Evolutionary conservation across 164 flowering plant genomes (phyloP).

Genomic region (Magnolia sinica): DNA sequence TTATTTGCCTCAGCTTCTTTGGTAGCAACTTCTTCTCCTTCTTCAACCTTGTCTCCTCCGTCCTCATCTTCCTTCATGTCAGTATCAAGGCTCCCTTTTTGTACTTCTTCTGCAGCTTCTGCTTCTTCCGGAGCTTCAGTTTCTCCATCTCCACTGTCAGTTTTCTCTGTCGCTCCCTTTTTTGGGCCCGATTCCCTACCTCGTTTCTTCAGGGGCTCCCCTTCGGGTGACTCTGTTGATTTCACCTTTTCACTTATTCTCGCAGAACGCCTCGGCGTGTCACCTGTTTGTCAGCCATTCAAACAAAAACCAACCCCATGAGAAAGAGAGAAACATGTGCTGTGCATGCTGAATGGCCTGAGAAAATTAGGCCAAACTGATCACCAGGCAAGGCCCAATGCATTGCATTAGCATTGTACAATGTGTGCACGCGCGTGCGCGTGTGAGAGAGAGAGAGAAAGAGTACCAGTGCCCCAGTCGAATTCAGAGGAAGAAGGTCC

Average conservation of each 20-base stretch:
- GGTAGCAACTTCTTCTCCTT: neutral
- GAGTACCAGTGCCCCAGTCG: conserved; percentile 49
- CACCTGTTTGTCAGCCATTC: conserved; percentile 31
- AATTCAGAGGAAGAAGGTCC: conserved; percentile 41
- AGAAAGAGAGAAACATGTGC: conserved; percentile 4
- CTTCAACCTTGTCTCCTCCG: conserved; percentile 9
- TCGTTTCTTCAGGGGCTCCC: conserved; percentile 35
- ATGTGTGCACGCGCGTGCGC: too few species aligned
- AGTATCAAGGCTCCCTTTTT: conserved; percentile 19
- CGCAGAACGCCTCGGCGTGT: conserved; percentile 56
- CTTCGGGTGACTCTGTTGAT: conserved; percentile 35
- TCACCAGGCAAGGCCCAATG: too few species aligned
- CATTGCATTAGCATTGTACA: too few species aligned
- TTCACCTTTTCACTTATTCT: conserved; percentile 46
- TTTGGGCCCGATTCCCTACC: conserved; percentile 30
- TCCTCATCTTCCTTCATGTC: conserved; percentile 27
- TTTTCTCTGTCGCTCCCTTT: conserved; percentile 24
- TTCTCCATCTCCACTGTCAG: conserved; percentile 6
- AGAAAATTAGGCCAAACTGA: too few species aligned
- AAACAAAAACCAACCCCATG: neutral
- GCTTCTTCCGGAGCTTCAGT: conserved; percentile 1
- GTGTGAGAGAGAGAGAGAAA: conserved; percentile 17
- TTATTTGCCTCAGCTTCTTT: neutral
- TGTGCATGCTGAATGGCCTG: neutral
- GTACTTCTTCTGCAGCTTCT: conserved; percentile 16